Percentiles rank a stretch among this genome's conserved stretches.
phyloP scores from a whole-genome alignment of 768 basidiomycete genomes.

The Rhizopogon sp. region DNA sequence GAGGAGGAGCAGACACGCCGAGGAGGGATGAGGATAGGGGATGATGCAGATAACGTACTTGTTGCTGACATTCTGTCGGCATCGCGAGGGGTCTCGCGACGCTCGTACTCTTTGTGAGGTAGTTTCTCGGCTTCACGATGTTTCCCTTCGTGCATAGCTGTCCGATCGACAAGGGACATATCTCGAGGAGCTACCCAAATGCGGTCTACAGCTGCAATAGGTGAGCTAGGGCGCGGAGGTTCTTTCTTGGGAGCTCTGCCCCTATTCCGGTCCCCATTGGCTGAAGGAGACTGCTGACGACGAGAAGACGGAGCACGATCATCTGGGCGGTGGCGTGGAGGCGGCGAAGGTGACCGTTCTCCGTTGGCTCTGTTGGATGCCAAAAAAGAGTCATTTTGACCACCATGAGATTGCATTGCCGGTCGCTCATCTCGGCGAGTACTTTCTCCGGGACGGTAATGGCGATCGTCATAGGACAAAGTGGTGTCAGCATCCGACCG shows the following conservation, averaged over 20 bases:
- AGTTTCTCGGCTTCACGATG: slow-evolving; percentile 19
- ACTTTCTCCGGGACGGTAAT: slow-evolving; percentile 51
- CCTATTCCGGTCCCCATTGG: slow-evolving; percentile 18
- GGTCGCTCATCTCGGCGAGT: slow-evolving; percentile 24
- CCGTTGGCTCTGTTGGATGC: slow-evolving; percentile 15
- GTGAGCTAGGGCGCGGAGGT: neutral
- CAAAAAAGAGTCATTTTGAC: slow-evolving; percentile 19
- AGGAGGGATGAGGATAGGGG: slow-evolving; percentile 29
- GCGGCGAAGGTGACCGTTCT: slow-evolving; percentile 15
- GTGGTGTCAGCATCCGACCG: slow-evolving; percentile 19
- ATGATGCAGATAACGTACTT: slow-evolving; percentile 46
- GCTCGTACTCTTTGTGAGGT: slow-evolving; percentile 11
- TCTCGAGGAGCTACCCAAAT: slow-evolving; percentile 13
- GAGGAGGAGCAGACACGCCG: slow-evolving; percentile 34
- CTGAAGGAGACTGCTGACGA: slow-evolving; percentile 16
- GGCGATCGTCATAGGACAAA: slow-evolving; percentile 57
- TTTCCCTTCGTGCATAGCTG: slow-evolving; percentile 19
- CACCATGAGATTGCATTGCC: slow-evolving; percentile 13
- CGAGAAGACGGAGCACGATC: slow-evolving; percentile 17
- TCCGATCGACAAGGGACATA: slow-evolving; percentile 3
- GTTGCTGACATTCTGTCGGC: slow-evolving; percentile 31
- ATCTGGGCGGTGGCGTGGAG: slow-evolving; percentile 19
- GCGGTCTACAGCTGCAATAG: slow-evolving; percentile 20
- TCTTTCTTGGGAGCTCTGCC: neutral
- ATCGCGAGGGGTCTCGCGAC: slow-evolving; percentile 22